These are phyloP conservation scores for Dictyostelium brefeldianum DNA, from an alignment of 78 protist species.

Conservation along the genomic window DNA sequence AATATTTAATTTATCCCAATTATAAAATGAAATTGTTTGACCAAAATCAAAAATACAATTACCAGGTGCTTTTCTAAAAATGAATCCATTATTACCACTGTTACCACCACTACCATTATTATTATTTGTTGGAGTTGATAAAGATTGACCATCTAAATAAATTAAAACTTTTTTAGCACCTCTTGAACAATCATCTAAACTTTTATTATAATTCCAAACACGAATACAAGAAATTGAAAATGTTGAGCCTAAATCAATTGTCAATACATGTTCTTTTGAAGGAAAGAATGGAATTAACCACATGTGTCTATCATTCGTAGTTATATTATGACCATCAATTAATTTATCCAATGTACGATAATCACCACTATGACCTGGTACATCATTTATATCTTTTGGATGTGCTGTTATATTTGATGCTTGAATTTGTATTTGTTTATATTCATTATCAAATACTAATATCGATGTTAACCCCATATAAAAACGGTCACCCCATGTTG, in stretches of 20 bases:
- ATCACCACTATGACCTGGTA: conserved; percentile 67
- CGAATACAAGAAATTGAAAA: conserved; percentile 58
- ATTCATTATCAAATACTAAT: conserved; percentile 39
- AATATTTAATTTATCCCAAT: conserved; percentile 34
- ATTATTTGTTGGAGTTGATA: conserved; percentile 6
- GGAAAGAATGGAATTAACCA: conserved; percentile 88
- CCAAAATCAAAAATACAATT: conserved; percentile 46
- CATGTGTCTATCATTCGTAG: conserved; percentile 72
- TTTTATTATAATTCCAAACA: conserved; percentile 93
- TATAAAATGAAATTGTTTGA: conserved; percentile 61
- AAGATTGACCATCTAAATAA: conserved; percentile 33
- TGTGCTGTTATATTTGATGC: conserved; percentile 8
- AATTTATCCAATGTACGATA: conserved; percentile 77
- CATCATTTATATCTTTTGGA: conserved; percentile 80
- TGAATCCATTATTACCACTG: conserved; percentile 24
- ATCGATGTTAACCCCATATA: conserved; percentile 85
- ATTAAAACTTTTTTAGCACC: conserved; percentile 69
- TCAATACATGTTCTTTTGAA: conserved; percentile 27
- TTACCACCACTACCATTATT: not conserved
- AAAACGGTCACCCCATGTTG: conserved; percentile 88
- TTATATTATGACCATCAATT: conserved; percentile 71
- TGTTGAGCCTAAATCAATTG: conserved; percentile 25
- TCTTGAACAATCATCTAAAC: conserved; percentile 64
- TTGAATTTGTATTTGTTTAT: conserved; percentile 26
- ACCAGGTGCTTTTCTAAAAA: conserved; percentile 84